Base-by-base conservation (phyloP, 2,329 filamentous ascomycete genomes). In the Chaetomiaceae sp. region DNA sequence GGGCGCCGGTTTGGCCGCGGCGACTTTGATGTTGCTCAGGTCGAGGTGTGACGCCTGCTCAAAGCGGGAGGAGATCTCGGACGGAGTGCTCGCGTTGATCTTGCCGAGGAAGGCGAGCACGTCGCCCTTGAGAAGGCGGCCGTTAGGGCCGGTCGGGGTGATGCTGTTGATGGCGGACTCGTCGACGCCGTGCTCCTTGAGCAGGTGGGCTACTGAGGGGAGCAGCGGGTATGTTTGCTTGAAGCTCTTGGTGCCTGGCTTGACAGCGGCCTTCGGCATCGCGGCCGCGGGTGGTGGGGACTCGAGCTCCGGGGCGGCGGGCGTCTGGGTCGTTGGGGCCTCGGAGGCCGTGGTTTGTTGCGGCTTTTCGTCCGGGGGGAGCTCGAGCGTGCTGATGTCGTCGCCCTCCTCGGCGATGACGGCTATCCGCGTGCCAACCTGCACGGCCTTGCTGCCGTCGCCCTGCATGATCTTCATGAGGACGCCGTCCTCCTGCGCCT, bases 71-170 rank as follows among this genome's bases (percentile, higher is more conserved):
- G 86, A 85, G 57, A 89, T 76, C 51, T 81, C 73, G 18, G 79
- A 75, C 2, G 91, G 86, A 56, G 87, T 85, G 49, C 81, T 75
- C 53, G 81, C 72, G 50, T 83, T 73, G 60, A 96, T 88, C 57
- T 76, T 73, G 52, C 93, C 93, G 14, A 97, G 68, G 66, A 91
- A 93, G 38, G 89, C 90, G 44, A 98, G 80, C 6, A 98, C 84
- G 63, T 98, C 93, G 46, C 93, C 93, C 75, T 98, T 98, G 52
- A 98, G 76, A 45, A 98, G 74, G 51, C 93, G 83, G 48, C 90
- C 89, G 59, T 83, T 83, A 24, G 93, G 93, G 19, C 93, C 93
- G 17, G 87, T 91, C 6, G 89, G 85, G 43, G 82, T 85, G 65
- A 97, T 96, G 65, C 86, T 84, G 67, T 81, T 75, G 42, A 89